phyloP scores from a whole-genome alignment of 225 moss, liverwort and hornwort species.

The Asterella californica region DNA sequence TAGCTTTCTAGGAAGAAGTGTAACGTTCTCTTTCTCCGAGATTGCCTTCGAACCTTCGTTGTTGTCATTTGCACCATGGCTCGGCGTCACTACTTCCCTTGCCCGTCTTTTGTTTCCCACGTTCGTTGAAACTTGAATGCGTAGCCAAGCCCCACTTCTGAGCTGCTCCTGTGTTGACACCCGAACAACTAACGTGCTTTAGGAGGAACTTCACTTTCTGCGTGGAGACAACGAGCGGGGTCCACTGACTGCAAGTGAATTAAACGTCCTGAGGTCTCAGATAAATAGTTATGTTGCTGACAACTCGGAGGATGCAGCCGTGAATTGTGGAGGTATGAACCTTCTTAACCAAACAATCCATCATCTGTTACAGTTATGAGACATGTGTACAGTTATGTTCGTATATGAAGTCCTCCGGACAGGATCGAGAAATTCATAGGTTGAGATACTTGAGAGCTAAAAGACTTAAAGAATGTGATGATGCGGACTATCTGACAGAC shows the following conservation, averaged over 20 bases:
- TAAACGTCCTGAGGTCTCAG: conserved; percentile 39
- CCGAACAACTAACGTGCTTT: not conserved
- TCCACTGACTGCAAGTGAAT: conserved; percentile 49
- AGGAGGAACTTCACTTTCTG: conserved; percentile 65
- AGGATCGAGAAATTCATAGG: not conserved
- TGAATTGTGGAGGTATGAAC: conserved; percentile 64
- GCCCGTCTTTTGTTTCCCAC: not conserved
- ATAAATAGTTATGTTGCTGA: conserved; percentile 48
- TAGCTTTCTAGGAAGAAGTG: not conserved
- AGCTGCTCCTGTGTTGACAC: not conserved
- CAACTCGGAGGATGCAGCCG: conserved; percentile 41
- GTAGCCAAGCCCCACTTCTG: not conserved
- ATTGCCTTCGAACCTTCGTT: not conserved
- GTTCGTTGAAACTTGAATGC: not conserved
- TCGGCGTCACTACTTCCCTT: not conserved
- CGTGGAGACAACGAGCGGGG: conserved; percentile 49
- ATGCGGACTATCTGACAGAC: not conserved
- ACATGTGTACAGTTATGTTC: no score
- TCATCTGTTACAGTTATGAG: not conserved
- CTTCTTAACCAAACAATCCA: not conserved
- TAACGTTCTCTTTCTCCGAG: not conserved
- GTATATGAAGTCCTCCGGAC: not conserved
- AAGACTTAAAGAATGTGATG: not conserved
- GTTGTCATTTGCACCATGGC: no score
- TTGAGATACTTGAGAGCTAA: not conserved